These are phyloP conservation scores for Byssoonygena ceratinophila DNA, from an alignment of 2,329 filamentous ascomycete genomes.

Conservation along the genomic window DNA sequence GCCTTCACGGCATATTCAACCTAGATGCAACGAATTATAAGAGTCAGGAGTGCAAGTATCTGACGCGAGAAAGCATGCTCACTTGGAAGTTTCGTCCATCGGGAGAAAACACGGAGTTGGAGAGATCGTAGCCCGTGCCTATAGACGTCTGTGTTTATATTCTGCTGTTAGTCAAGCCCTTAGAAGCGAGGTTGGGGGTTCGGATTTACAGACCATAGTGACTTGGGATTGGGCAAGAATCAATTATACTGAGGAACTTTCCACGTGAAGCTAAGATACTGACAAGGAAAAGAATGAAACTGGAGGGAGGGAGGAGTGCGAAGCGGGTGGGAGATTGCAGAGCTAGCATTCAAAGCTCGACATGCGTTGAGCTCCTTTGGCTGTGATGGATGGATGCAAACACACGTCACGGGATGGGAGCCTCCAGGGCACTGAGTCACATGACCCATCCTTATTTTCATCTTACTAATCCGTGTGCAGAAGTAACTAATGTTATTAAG, in stretches of 20 bases:
- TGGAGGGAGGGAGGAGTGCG: background rate
- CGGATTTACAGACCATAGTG: slow-evolving; percentile 9
- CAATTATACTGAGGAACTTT: too few species aligned
- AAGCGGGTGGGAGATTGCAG: background rate
- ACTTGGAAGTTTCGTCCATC: slow-evolving; percentile 99
- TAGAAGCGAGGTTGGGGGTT: background rate
- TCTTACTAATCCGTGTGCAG: background rate
- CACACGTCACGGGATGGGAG: slow-evolving; percentile 17
- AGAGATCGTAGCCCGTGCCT: slow-evolving; percentile 98
- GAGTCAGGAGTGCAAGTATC: background rate
- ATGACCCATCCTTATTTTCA: slow-evolving; percentile 2
- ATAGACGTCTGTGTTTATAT: slow-evolving; percentile 69
- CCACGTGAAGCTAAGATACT: too few species aligned
- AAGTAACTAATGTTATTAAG: slow-evolving; percentile 4
- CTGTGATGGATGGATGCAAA: background rate
- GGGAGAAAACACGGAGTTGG: slow-evolving; percentile 98
- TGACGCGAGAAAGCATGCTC: slow-evolving; percentile 13
- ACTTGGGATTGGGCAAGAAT: background rate
- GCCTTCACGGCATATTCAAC: slow-evolving; percentile 97
- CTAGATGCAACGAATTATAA: slow-evolving; percentile 25
- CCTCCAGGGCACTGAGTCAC: slow-evolving; percentile 12
- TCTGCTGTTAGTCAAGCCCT: background rate
- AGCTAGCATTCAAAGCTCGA: background rate
- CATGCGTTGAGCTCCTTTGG: slow-evolving; percentile 9
- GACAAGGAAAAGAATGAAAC: too few species aligned